phyloP scores from a whole-genome alignment of 2,329 filamentous ascomycete species.

The Diaporthe caulivora region DNA sequence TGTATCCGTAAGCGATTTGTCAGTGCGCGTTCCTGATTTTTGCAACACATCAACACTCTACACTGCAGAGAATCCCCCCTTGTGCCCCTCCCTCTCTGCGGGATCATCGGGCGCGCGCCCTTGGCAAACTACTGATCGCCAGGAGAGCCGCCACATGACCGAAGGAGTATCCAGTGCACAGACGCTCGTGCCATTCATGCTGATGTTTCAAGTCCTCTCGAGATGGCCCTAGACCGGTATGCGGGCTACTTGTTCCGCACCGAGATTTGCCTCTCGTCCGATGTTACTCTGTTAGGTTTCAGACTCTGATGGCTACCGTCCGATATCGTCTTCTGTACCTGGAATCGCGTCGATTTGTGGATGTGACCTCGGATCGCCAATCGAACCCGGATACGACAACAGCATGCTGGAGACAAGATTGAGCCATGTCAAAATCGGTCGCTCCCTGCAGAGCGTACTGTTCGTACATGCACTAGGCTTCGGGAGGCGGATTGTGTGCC shows the following conservation, averaged over 20 bases:
- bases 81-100: not conserved
- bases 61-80: not conserved
- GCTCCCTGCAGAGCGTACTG: not conserved
- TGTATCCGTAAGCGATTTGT: not conserved
- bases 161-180: not conserved
- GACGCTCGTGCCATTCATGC: constrained; percentile 1
- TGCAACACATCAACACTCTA: not conserved
- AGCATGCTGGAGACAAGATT: not conserved
- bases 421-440: not conserved
- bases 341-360: constrained; percentile 1
- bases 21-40: not conserved
- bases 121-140: constrained; percentile 15
- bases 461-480: not conserved
- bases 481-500: not conserved
- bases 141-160: not conserved
- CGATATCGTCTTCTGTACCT: not conserved
- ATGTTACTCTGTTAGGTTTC: constrained; percentile 8
- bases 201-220: not conserved
- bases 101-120: constrained; percentile 22
- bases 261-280: constrained; percentile 3
- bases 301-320: constrained; percentile 5
- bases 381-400: not conserved
- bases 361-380: constrained; percentile 20
- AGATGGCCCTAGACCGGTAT: not conserved
- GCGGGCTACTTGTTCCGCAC: not conserved